phyloP scores from a whole-genome alignment of 2,329 filamentous ascomycete species.

The Claviceps spartinae region DNA sequence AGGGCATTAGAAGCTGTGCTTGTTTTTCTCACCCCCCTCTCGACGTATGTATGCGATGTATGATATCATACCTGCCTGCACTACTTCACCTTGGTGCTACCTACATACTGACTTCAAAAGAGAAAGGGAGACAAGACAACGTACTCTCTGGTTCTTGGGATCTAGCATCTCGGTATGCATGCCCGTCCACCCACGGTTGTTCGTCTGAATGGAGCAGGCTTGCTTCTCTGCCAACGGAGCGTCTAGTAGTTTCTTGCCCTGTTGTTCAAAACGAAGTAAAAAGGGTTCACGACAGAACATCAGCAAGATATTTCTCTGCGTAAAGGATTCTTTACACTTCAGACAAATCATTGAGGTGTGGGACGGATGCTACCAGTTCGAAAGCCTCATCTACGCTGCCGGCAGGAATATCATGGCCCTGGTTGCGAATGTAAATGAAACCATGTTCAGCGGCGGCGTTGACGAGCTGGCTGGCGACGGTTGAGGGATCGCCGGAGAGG shows the following conservation, averaged over 20 bases:
- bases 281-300: too few relatives aligned
- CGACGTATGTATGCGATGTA: too few relatives aligned
- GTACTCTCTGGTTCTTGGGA: constrained; percentile 64
- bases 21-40: background rate
- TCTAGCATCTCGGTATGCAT: constrained; percentile 86
- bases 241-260: constrained; percentile 58
- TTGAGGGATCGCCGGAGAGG: constrained; percentile 44
- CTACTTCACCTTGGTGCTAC: too few relatives aligned
- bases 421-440: constrained; percentile 79
- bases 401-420: constrained; percentile 52
- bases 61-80: too few relatives aligned
- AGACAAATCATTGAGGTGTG: too few relatives aligned
- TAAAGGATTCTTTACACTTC: too few relatives aligned
- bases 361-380: constrained; percentile 43
- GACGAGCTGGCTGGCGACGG: constrained; percentile 55
- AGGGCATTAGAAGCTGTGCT: background rate
- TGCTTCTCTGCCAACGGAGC: constrained; percentile 60
- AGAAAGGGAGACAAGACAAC: constrained; percentile 7
- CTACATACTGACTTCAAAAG: too few relatives aligned
- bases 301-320: too few relatives aligned
- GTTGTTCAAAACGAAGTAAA: background rate
- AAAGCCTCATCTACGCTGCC: constrained; percentile 60
- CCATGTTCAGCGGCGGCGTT: constrained; percentile 71
- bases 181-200: constrained; percentile 80
- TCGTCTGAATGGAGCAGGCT: constrained; percentile 57